Base-by-base conservation (phyloP, 768 basidiomycete genomes). In the Hygrocybe coccinea region DNA sequence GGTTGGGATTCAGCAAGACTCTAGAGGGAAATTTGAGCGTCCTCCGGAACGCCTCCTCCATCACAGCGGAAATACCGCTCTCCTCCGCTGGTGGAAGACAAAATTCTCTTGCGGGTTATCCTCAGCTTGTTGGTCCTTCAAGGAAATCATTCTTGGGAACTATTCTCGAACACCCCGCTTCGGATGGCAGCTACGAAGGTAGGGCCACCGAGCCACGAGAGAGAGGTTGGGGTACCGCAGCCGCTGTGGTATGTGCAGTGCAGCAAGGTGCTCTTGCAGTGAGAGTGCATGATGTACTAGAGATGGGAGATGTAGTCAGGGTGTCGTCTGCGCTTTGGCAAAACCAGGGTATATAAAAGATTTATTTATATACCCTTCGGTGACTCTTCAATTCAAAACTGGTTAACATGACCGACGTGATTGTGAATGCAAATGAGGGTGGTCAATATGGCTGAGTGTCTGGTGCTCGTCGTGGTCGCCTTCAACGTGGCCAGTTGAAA, bases 1-100 rank as follows among this genome's bases (percentile, higher is more conserved):
- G 95, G 0, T 74, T 98, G 51, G 95, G 97, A 34, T 99, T 97
- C 68, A 95, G 94, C 69, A 97, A 97, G 70, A 80, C 83, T 0
- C 67, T 85, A 2, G 78, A 84, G 25, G 91, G 80, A 4, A 95
- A 95, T 69, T 60, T 92, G 34, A 75, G 78, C 58, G 63, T 95
- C 10, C 67, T 98, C 48, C 77, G 85, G 76, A 65, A 17, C 67
- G 58, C 48, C 66, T 90, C 39, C 80, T 78, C 0, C 76, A 73
- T 2, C 74, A 80, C 39, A 53, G 64, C 10, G 11, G 50, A 39
- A 25, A 8, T 46, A 4, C 7, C 44, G 17, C 38, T 60, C 44
- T 50, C 45, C 12, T 54, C 57, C 25, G 55, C 52, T 44, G 22
- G 17, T 2, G 24, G 37, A 7, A 62, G 56, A 17, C 68, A 69